phyloP scores from a whole-genome alignment of 164 flowering plant genomes.

The Saururus chinensis region DNA sequence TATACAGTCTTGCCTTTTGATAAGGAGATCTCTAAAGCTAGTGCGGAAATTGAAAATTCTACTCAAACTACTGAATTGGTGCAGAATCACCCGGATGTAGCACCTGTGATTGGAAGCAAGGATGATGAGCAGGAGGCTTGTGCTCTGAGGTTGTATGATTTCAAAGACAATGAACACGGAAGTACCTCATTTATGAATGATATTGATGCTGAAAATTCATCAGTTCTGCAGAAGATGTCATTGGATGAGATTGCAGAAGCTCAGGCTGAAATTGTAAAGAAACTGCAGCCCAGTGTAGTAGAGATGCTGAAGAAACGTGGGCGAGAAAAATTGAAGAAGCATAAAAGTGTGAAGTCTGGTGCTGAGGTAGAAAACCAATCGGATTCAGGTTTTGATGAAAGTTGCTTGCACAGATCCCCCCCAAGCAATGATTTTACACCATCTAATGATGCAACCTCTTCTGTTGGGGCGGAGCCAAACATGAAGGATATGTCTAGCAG shows the following conservation, averaged over 20 bases:
- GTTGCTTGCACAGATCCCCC: constrained; percentile 7
- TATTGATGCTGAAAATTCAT: constrained; percentile 82
- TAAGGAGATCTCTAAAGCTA: too few relatives aligned
- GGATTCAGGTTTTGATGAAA: constrained; percentile 10
- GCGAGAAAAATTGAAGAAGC: constrained; percentile 40
- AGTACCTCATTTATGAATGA: constrained; percentile 38
- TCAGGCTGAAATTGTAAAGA: constrained; percentile 66
- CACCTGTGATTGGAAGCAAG: too few relatives aligned
- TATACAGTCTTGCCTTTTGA: too few relatives aligned
- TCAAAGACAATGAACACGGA: constrained; percentile 14
- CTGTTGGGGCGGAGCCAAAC: constrained; percentile 8
- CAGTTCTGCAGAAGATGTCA: constrained; percentile 56
- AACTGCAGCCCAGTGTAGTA: constrained; percentile 50
- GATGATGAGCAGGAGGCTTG: background rate
- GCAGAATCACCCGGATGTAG: background rate
- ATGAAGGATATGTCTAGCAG: constrained; percentile 6
- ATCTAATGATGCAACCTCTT: constrained; percentile 8
- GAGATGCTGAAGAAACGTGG: constrained; percentile 50
- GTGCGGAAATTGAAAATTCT: background rate
- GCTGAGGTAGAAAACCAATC: constrained; percentile 1
- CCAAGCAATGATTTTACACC: constrained; percentile 1
- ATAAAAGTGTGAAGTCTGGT: constrained; percentile 11
- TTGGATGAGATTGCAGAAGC: constrained; percentile 72
- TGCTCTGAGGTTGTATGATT: background rate
- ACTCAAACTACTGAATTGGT: background rate